Base-by-base conservation (phyloP, 257 asterid species). In the Orobanche coerulescens region DNA sequence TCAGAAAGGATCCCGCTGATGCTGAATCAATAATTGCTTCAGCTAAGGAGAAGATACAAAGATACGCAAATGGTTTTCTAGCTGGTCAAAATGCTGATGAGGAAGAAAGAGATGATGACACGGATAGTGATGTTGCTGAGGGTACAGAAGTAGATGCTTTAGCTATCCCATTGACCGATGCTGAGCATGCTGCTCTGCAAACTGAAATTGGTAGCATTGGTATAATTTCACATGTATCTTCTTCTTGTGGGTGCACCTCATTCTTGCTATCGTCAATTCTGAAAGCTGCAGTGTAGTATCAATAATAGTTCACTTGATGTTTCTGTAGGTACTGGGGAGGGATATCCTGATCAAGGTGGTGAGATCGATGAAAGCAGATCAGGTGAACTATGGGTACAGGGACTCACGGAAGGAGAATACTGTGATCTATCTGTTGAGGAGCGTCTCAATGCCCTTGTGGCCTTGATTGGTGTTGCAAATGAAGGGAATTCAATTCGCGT, bases 361-460 rank as follows among this genome's bases (percentile, higher is more conserved):
- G 99, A 83, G 81, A 83, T 93, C 65, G 97, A 90, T 71, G 99
- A 90, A 76, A 86, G 92, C 74, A 78, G 68, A 75, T 82, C 79
- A 24, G 97, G 97, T 40, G 95, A 93, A 74, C 85, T 84, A 62
- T 93, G 97, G 99, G 86, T 87, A 64, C 96, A 84, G 71, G 97
- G 92, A 64, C 95, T 93, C 62, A 71, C 94, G 25, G 99, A 89
- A 81, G 97, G 97, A 68, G 97, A 93, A 76, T 93, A 93, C 68
- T 93, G 93, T 36, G 92, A 93, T 75, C 75, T 93, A 24, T 84
- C 93, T 42, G 95, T 90, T 24, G 96, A 93, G 75, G 97, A 93
- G 81, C 99, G 99, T 60, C 93, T 93, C 46, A 87, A 71, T 72
- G 97, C 97, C 44, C 88, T 93, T 72, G 90, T 83, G 74, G 78